Conservation (phyloP, 805 yeast species). For the Starmerella khaoyaiensis region DNA sequence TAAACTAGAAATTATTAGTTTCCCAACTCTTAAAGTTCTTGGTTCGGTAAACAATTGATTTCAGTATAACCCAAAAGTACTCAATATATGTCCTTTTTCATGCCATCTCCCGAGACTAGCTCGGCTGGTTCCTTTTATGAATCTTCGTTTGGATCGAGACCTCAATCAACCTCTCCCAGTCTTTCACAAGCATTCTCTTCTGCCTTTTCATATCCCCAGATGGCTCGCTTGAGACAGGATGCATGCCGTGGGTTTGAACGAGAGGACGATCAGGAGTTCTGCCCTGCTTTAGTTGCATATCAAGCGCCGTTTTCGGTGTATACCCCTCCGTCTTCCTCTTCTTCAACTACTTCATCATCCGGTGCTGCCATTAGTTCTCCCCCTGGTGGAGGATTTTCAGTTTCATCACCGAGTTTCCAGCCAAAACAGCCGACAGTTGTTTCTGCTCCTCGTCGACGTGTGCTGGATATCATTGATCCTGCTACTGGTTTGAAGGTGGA, state of each 20-base stretch:
- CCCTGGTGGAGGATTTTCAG: slow-evolving; percentile 1
- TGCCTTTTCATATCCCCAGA: slow-evolving; percentile 15
- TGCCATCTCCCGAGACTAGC: slow-evolving; percentile 20
- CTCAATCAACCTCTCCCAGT: slow-evolving; percentile 26
- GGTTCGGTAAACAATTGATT: no score
- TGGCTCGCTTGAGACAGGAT: slow-evolving; percentile 25
- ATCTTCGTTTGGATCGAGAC: slow-evolving; percentile 17
- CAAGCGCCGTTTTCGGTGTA: not conserved
- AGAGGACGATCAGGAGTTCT: slow-evolving; percentile 62
- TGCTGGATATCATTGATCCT: slow-evolving; percentile 23
- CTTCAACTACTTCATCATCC: slow-evolving; percentile 2
- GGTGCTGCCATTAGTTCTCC: slow-evolving; percentile 2
- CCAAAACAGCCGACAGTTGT: no score
- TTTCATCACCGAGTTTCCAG: slow-evolving; percentile 2
- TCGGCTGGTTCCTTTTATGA: slow-evolving; percentile 18
- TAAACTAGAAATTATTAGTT: no score
- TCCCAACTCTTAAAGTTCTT: no score
- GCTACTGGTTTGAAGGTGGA: slow-evolving; percentile 24
- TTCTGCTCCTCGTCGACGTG: slow-evolving; percentile 15
- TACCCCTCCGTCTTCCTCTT: slow-evolving; percentile 1
- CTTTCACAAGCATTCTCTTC: slow-evolving; percentile 20
- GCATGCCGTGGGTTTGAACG: slow-evolving; percentile 56
- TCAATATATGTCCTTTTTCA: slow-evolving; percentile 14
- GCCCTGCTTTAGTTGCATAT: slow-evolving; percentile 33
- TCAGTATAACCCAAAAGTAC: not conserved